These are phyloP conservation scores for Dendrocalamus latiflorus DNA, from an alignment of 202 grass and related monocot genomes.

Conservation along the genomic window DNA sequence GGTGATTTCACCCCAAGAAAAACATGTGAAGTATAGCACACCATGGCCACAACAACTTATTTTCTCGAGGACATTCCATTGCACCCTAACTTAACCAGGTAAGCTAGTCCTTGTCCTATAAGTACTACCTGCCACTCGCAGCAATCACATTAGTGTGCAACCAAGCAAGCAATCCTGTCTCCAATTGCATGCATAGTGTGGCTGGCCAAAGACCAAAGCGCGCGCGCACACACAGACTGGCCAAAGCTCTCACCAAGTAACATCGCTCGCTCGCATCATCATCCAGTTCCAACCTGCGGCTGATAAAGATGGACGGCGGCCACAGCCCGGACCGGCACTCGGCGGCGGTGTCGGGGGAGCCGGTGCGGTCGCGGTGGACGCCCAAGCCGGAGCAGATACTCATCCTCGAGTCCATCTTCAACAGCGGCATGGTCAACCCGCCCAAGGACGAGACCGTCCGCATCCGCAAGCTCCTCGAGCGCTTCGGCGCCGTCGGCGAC, in stretches of 20 bases:
- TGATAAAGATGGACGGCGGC: constrained; percentile 30
- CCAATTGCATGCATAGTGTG: background rate
- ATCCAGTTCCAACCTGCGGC: background rate
- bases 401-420: constrained; percentile 92
- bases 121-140: too few relatives aligned
- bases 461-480: constrained; percentile 84
- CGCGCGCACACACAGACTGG: too few relatives aligned
- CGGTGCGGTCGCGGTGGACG: constrained; percentile 71
- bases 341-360: constrained; percentile 30
- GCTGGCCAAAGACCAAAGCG: background rate
- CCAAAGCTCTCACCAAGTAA: background rate
- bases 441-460: constrained; percentile 82
- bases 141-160: constrained; percentile 1
- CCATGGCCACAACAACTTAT: too few relatives aligned
- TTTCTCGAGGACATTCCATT: too few relatives aligned
- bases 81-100: too few relatives aligned
- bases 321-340: constrained; percentile 29
- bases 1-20: too few relatives aligned
- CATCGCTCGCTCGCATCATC: background rate
- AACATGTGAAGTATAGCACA: too few relatives aligned
- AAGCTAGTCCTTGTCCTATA: too few relatives aligned
- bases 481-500: constrained; percentile 75
- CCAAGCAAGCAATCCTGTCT: constrained; percentile 21
- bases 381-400: constrained; percentile 92
- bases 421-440: constrained; percentile 85